Evolutionary conservation across 2,329 filamentous ascomycete species (phyloP).

Genomic region (Cercospora janseana): DNA sequence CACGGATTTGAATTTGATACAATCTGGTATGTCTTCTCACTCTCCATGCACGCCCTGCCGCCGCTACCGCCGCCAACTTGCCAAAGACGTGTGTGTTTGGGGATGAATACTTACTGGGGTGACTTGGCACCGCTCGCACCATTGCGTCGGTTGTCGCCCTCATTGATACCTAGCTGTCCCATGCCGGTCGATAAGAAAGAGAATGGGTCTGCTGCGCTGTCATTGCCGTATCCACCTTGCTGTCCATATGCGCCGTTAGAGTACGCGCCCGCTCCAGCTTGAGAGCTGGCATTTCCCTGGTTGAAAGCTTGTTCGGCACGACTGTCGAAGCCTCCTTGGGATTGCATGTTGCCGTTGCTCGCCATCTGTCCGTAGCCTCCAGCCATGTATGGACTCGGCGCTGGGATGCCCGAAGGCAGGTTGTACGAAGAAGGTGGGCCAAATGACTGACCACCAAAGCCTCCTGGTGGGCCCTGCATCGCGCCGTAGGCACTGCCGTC

Average conservation of each 20-base stretch:
- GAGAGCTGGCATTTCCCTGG: constrained; percentile 70
- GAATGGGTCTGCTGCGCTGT: constrained; percentile 71
- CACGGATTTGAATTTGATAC: constrained; percentile 26
- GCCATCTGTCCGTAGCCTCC: constrained; percentile 60
- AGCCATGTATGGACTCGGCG: constrained; percentile 78
- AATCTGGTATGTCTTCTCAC: constrained; percentile 18
- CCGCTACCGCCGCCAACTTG: neutral
- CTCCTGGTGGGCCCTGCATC: constrained; percentile 55
- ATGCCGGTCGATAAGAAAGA: constrained; percentile 75
- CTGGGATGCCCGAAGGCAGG: constrained; percentile 80
- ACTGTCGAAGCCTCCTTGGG: constrained; percentile 74
- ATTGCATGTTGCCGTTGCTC: constrained; percentile 72
- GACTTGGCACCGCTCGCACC: constrained; percentile 37
- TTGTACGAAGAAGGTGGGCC: constrained; percentile 86
- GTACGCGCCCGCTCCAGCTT: constrained; percentile 56
- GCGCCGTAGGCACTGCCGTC: constrained; percentile 39
- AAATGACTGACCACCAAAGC: constrained; percentile 72
- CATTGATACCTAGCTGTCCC: constrained; percentile 68
- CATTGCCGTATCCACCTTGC: constrained; percentile 43
- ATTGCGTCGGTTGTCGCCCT: constrained; percentile 47
- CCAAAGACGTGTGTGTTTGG: constrained; percentile 2
- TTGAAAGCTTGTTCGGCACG: constrained; percentile 91
- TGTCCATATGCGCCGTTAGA: constrained; percentile 61
- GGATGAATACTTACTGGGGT: too few species aligned
- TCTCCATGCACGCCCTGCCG: constrained; percentile 1